Conservation (phyloP, 352 stramenopile genomes). For the Aphanomyces invadans region DNA sequence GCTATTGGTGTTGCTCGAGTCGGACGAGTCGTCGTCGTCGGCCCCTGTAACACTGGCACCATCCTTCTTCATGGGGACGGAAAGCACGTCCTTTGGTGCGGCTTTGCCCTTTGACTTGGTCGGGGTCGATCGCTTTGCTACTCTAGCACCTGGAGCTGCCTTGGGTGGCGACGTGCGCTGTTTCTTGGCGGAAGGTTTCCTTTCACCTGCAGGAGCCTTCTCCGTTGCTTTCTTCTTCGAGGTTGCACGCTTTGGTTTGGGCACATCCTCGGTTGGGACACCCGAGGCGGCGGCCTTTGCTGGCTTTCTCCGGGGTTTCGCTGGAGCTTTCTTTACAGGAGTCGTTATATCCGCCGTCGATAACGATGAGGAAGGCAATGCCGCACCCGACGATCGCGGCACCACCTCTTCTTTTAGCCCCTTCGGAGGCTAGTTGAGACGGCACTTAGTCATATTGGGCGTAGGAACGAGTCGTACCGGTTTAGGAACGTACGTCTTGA, state of each 20-base stretch:
- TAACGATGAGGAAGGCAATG: background rate
- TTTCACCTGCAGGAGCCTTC: background rate
- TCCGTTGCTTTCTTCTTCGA: conserved; percentile 22
- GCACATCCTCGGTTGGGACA: background rate
- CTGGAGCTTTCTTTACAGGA: conserved; percentile 15
- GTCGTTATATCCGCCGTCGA: background rate
- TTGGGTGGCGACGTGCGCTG: background rate
- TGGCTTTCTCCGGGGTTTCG: conserved; percentile 16
- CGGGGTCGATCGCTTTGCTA: background rate
- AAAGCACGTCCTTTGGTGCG: conserved; percentile 18
- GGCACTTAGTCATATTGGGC: background rate
- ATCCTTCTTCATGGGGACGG: conserved; percentile 23
- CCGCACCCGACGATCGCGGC: background rate
- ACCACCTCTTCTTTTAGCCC: background rate
- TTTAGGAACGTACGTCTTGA: conserved; percentile 14
- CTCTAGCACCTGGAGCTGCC: background rate
- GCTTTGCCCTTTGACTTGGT: background rate
- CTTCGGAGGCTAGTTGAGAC: background rate
- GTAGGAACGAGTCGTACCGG: background rate
- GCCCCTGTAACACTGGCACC: conserved; percentile 29
- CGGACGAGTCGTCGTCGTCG: conserved; percentile 26
- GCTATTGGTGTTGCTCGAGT: conserved; percentile 22
- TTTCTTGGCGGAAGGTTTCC: conserved; percentile 14
- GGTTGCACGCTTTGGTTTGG: conserved; percentile 9
- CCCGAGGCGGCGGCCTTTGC: background rate